Evolutionary conservation across 495 filamentous ascomycete species (phyloP), one percentile per base, ranked within the genome.

Genomic region (Pseudevernia furfuracea): DNA sequence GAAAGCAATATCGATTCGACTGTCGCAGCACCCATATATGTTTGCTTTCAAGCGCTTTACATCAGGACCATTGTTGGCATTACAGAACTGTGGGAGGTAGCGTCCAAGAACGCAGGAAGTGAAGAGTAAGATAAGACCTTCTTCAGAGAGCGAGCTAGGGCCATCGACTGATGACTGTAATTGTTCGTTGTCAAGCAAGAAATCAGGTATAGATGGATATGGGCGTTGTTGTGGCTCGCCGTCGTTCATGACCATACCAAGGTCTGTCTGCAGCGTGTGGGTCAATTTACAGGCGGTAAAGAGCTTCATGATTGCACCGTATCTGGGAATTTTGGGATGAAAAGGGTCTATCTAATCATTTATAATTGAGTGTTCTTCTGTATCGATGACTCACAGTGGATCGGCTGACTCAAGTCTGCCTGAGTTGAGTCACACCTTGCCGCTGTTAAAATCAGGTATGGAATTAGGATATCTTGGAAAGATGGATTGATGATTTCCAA

Each of bases 191-290:
- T 61, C 30, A 11, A 37, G 19, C 30, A 61, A 23, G 14, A 3
- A 36, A 4, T 11, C 3, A 21, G 59, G 59, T 1, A 61, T 19
- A 7, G 3, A 30, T 21, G 37, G 59, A 15, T 44, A 37, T 30
- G 12, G 32, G 37, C 59, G 59, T 3, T 21, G 0, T 15, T 19
- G 12, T 32, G 59, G 59, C 21, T 32, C 32, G 21, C 59, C 59
- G 12, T 36, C 9, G 11, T 36, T 4, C 14, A 44, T 12, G 25
- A 61, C 59, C 41, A 61, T 61, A 21, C 59, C 41, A 36, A 61
- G 59, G 32, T 49, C 15, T 43, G 59, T 61, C 32, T 61, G 59
- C 15, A 61, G 59, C 23, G 41, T 61, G 59, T 61, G 59, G 59
- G 59, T 46, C n/a, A 61, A 44, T 28, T 61, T 61, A 9, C 32